Evolutionary conservation across 2,329 filamentous ascomycete genomes (phyloP), one percentile per base, ranked within the genome.

Genomic region (Trichoderma cornu-damae): DNA sequence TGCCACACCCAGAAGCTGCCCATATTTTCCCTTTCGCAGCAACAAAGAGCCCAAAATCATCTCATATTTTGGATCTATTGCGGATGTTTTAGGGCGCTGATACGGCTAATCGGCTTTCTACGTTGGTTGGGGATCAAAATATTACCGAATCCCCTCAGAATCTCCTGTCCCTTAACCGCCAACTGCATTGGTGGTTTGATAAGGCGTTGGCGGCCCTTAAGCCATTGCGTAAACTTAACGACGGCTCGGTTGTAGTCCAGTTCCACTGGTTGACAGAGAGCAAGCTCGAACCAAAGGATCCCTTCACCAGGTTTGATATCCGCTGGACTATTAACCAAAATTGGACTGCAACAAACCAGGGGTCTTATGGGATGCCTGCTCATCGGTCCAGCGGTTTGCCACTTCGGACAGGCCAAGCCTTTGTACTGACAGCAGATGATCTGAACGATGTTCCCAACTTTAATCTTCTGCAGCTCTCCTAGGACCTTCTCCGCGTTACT

Each of bases 281-380:
- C 11, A 18, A 32, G 5, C 12, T 2, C 1, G 12, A 9, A 9
- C 38, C 38, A 9, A 4, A 37, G 1, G 20, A 26, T 24, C 4
- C 7, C 5, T 24, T 14, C n/a, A n/a, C n/a, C n/a, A n/a, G n/a
- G n/a, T n/a, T n/a, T n/a, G n/a, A n/a, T n/a, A n/a, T n/a, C n/a
- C n/a, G n/a, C n/a, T n/a, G n/a, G n/a, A n/a, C n/a, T n/a, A n/a
- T n/a, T n/a, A n/a, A n/a, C n/a, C n/a, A n/a, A n/a, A n/a, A n/a
- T n/a, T n/a, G n/a, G n/a, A n/a, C n/a, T n/a, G n/a, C n/a, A n/a
- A n/a, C n/a, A n/a, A n/a, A n/a, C n/a, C n/a, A n/a, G n/a, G n/a
- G n/a, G 16, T 5, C 12, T 22, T 2, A 5, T 2, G 12, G 7
- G 1, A 22, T 24, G 0, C 3, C 4, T 6, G 9, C 16, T 0